Conservation (phyloP, 1,284 basidiomycete species). For the Kwoniella shivajii region DNA sequence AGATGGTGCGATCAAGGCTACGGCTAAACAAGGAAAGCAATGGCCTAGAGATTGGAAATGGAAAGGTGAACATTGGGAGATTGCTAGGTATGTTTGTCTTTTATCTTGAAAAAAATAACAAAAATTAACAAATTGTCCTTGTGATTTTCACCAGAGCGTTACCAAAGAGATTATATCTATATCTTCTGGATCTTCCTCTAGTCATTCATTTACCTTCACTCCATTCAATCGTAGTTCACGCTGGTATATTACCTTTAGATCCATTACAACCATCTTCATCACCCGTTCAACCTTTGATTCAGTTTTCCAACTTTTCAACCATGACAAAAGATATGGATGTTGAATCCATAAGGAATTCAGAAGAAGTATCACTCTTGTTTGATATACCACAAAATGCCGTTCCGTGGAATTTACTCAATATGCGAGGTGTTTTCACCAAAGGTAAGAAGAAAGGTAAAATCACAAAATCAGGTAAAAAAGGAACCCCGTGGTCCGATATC, state of each 20-base stretch:
- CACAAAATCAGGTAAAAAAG: slow-evolving; percentile 62
- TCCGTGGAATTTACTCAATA: slow-evolving; percentile 74
- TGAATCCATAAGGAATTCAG: slow-evolving; percentile 52
- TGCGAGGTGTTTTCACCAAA: slow-evolving; percentile 65
- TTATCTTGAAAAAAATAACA: neutral
- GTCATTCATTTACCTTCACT: slow-evolving; percentile 73
- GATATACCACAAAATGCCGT: slow-evolving; percentile 71
- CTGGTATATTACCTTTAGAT: slow-evolving; percentile 73
- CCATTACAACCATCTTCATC: slow-evolving; percentile 57
- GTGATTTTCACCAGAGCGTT: slow-evolving; percentile 49
- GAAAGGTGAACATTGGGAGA: slow-evolving; percentile 71
- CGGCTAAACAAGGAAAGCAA: slow-evolving; percentile 25
- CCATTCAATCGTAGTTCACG: slow-evolving; percentile 79
- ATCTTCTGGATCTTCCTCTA: slow-evolving; percentile 70
- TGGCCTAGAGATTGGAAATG: slow-evolving; percentile 64
- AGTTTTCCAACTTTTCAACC: slow-evolving; percentile 18
- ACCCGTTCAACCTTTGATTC: slow-evolving; percentile 63
- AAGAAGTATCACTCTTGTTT: slow-evolving; percentile 61
- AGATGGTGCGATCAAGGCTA: slow-evolving; percentile 14
- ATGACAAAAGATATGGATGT: slow-evolving; percentile 54
- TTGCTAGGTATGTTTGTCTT: slow-evolving; percentile 61
- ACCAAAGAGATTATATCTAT: slow-evolving; percentile 63
- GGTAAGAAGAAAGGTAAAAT: slow-evolving; percentile 56
- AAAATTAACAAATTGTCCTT: neutral
- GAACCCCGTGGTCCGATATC: slow-evolving; percentile 69